A percentile compares a stretch with the other conserved stretches of the same genome.
phyloP scores from a whole-genome alignment of 257 asterid genomes.

The Forsythia suspensa region DNA sequence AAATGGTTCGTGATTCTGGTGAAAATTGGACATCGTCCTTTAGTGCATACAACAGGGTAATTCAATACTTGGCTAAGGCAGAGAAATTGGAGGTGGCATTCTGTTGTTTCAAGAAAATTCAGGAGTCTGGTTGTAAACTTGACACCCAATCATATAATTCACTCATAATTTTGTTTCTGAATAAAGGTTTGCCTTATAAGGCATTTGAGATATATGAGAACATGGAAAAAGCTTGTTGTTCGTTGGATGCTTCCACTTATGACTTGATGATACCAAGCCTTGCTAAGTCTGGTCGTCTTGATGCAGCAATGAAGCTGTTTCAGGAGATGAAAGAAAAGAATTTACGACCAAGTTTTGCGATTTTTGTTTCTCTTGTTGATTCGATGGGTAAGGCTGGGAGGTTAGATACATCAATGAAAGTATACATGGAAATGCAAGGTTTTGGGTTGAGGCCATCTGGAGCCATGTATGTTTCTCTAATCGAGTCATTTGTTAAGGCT shows the following conservation, averaged over 20 bases:
- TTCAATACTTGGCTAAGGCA: conserved; percentile 84
- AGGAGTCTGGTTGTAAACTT: conserved; percentile 67
- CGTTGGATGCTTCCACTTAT: conserved; percentile 76
- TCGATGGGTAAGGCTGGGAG: conserved; percentile 64
- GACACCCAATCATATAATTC: conserved; percentile 78
- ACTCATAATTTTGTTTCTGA: conserved; percentile 73
- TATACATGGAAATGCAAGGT: conserved; percentile 88
- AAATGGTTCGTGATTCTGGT: conserved; percentile 72
- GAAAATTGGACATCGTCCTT: conserved; percentile 40
- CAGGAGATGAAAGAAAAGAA: conserved; percentile 51
- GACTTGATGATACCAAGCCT: conserved; percentile 89
- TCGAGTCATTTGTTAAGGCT: conserved; percentile 87
- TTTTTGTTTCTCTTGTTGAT: conserved; percentile 47
- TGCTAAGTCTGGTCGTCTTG: conserved; percentile 92
- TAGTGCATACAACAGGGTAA: conserved; percentile 73
- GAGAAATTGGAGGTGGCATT: conserved; percentile 93
- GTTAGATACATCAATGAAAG: conserved; percentile 83
- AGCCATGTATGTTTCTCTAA: conserved; percentile 73
- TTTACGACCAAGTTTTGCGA: conserved; percentile 35
- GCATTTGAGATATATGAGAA: conserved; percentile 88
- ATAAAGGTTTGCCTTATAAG: conserved; percentile 83
- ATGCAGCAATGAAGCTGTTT: conserved; percentile 57
- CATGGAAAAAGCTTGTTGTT: conserved; percentile 61
- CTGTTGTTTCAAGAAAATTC: conserved; percentile 92
- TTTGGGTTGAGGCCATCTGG: conserved; percentile 89